A percentile compares a stretch with the other conserved stretches of the same genome.
Evolutionary conservation across 176 grass and related monocot species (phyloP).

Genomic region (Hsuehochloa calcarea): DNA sequence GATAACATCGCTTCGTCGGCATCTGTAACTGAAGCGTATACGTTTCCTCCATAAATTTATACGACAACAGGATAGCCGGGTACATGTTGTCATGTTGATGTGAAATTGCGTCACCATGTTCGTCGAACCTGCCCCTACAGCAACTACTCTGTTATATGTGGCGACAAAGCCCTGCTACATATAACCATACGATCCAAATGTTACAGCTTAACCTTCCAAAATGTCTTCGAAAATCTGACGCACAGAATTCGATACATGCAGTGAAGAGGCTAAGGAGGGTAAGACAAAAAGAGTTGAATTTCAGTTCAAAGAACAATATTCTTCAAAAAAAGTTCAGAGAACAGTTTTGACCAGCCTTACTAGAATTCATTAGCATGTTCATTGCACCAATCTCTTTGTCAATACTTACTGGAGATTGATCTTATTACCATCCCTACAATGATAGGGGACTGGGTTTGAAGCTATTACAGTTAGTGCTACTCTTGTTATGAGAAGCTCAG

Average conservation of each 20-base stretch:
- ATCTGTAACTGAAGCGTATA: not conserved
- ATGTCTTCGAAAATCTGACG: not conserved
- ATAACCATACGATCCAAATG: not conserved
- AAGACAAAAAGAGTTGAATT: not conserved
- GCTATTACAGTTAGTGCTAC: not conserved
- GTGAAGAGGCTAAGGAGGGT: not conserved
- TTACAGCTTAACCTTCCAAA: not conserved
- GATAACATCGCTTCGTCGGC: not conserved
- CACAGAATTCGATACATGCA: not conserved
- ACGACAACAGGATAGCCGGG: not conserved
- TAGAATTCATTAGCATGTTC: not conserved
- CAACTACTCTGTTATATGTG: not conserved
- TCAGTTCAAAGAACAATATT: too few relatives aligned
- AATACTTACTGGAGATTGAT: not conserved
- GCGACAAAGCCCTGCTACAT: not conserved
- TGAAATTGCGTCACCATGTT: not conserved
- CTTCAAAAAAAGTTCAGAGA: too few relatives aligned
- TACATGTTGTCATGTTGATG: not conserved
- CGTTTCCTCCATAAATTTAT: not conserved
- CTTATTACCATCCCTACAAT: not conserved
- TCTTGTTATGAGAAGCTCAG: not conserved
- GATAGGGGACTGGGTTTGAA: not conserved
- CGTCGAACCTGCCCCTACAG: not conserved
- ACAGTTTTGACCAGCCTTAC: not conserved
- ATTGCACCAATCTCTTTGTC: not conserved